Conservation (phyloP, 306 rosid species). For the Fragaria ananassa region DNA sequence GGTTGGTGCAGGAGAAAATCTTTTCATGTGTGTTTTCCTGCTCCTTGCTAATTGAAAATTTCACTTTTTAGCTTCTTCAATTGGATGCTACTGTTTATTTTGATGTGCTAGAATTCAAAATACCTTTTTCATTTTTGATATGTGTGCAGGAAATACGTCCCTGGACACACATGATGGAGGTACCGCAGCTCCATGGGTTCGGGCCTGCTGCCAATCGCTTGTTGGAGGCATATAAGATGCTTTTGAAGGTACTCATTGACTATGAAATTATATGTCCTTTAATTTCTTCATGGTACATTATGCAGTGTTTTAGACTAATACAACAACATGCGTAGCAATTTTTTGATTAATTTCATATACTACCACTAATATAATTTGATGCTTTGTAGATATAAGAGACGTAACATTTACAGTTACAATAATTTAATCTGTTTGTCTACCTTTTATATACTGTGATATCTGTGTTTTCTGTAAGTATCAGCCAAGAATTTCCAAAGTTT, state of each 20-base stretch:
- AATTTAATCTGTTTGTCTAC: too few species aligned
- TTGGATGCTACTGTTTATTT: neutral
- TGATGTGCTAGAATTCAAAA: neutral
- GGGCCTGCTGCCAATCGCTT: constrained; percentile 97
- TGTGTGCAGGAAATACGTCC: constrained; percentile 90
- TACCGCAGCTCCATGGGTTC: constrained; percentile 95
- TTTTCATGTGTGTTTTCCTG: neutral
- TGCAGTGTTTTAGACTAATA: neutral
- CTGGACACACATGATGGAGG: constrained; percentile 99
- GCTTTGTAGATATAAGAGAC: too few species aligned
- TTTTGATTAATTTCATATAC: neutral
- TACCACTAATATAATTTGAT: too few species aligned
- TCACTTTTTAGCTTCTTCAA: neutral
- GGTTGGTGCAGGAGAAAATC: too few species aligned
- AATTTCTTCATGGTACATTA: neutral
- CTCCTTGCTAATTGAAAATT: constrained; percentile 3
- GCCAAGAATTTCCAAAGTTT: too few species aligned
- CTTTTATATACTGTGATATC: too few species aligned
- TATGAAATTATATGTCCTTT: neutral
- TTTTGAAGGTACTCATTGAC: constrained; percentile 63
- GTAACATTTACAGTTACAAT: too few species aligned
- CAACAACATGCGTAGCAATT: too few species aligned
- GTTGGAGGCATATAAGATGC: constrained; percentile 93
- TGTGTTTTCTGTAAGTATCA: too few species aligned
- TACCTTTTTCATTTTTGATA: too few species aligned